These are phyloP conservation scores for Urostyla sp. DNA, from an alignment of 73 alveolate genomes.

Conservation along the genomic window DNA sequence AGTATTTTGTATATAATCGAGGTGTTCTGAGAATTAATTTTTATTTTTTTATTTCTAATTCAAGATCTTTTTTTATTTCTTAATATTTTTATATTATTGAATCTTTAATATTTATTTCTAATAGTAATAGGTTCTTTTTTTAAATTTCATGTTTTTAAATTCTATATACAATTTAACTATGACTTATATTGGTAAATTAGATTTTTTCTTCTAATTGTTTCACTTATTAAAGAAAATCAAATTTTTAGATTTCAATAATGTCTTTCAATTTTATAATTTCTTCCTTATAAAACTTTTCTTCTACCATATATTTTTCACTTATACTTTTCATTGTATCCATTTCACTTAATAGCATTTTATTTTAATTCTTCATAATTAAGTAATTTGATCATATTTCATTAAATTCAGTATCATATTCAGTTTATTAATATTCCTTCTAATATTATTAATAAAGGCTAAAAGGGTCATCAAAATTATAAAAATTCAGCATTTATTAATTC, in stretches of 20 bases:
- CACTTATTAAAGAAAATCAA: neutral
- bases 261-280: neutral
- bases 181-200: neutral
- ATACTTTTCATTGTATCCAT: neutral
- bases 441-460: constrained; percentile 25
- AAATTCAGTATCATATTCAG: neutral
- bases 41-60: constrained; percentile 2
- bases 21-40: constrained; percentile 18
- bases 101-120: neutral
- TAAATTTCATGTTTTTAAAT: neutral
- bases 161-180: neutral
- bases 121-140: neutral
- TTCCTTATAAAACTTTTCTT: too few relatives aligned
- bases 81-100: neutral
- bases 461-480: constrained; percentile 5
- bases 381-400: neutral
- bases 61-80: neutral
- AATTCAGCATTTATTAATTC: constrained; percentile 3
- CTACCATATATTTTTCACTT: constrained; percentile 3
- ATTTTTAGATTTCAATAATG: neutral
- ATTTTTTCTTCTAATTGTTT: neutral
- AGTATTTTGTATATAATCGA: constrained; percentile 12
- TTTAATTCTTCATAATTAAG: neutral
- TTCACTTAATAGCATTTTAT: constrained; percentile 1
- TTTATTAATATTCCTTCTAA: neutral